Conservation (phyloP, 371 early-diverging fungal species). For the Smittium mucronatum region DNA sequence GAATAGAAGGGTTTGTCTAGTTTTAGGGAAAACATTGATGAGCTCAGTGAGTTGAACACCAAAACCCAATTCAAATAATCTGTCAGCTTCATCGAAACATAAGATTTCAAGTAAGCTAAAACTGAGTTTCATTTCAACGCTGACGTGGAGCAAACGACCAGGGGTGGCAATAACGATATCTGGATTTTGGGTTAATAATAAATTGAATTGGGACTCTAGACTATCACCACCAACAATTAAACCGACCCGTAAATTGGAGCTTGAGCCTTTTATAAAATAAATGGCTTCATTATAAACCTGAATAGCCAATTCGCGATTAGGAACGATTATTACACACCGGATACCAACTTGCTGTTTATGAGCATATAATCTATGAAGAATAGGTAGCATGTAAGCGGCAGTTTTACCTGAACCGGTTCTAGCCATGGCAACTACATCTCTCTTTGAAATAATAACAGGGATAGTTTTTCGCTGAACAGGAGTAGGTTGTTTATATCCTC, state of each 20-base stretch:
- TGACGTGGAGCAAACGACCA: constrained; percentile 82
- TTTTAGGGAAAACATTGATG: constrained; percentile 62
- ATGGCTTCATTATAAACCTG: constrained; percentile 83
- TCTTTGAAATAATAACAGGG: constrained; percentile 81
- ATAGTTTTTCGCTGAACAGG: constrained; percentile 97
- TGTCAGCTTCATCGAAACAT: constrained; percentile 94
- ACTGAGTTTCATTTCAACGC: constrained; percentile 69
- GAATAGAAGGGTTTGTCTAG: constrained; percentile 89
- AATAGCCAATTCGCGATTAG: constrained; percentile 91
- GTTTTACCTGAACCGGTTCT: constrained; percentile 98
- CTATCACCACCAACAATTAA: constrained; percentile 90
- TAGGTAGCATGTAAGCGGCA: constrained; percentile 90
- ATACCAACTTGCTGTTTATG: constrained; percentile 62
- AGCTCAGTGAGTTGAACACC: constrained; percentile 74
- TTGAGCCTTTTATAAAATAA: not conserved
- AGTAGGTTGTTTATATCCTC: constrained; percentile 47
- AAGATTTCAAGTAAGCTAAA: constrained; percentile 78
- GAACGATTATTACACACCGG: constrained; percentile 78
- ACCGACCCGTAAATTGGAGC: not conserved
- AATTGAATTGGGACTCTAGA: constrained; percentile 55
- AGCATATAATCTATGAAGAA: constrained; percentile 68
- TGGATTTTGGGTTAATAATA: constrained; percentile 70
- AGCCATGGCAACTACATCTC: constrained; percentile 96
- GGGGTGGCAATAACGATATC: constrained; percentile 93
- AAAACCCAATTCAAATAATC: constrained; percentile 93